These are phyloP conservation scores for Paecilomyces fulvus DNA, from an alignment of 2,329 filamentous ascomycete genomes.

Conservation along the genomic window DNA sequence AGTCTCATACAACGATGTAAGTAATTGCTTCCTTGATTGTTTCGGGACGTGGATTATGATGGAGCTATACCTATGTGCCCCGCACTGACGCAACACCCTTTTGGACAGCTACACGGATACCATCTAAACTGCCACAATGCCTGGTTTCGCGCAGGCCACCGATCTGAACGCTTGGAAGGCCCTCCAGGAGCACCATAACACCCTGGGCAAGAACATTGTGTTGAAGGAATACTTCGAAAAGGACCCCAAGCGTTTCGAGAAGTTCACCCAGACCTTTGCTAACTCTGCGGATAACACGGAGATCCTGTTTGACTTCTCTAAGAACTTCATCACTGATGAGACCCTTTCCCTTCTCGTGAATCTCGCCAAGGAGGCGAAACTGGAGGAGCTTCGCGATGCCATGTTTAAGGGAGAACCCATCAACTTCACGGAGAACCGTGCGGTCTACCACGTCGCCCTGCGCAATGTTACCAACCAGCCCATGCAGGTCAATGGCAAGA, in stretches of 20 bases:
- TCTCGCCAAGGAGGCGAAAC: conserved; percentile 80
- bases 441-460: conserved; percentile 90
- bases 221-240: conserved; percentile 88
- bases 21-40: not conserved
- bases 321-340: conserved; percentile 95
- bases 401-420: conserved; percentile 99
- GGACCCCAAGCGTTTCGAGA: conserved; percentile 79
- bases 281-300: conserved; percentile 71
- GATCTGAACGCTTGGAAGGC: conserved; percentile 80
- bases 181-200: conserved; percentile 83
- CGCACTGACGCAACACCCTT: conserved; percentile 16
- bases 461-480: conserved; percentile 79
- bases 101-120: conserved; percentile 5
- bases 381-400: conserved; percentile 89
- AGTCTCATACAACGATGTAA: not conserved
- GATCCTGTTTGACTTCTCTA: conserved; percentile 96
- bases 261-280: conserved; percentile 78
- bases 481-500: conserved; percentile 78
- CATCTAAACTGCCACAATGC: conserved; percentile 20
- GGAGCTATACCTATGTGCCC: conserved; percentile 8
- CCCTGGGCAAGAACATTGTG: conserved; percentile 78
- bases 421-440: conserved; percentile 96
- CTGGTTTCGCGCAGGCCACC: conserved; percentile 60
- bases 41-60: not conserved
- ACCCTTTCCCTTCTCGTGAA: conserved; percentile 79